These are phyloP conservation scores for Lentinula novae-zelandiae DNA, from an alignment of 1,284 basidiomycete species.

Conservation along the genomic window DNA sequence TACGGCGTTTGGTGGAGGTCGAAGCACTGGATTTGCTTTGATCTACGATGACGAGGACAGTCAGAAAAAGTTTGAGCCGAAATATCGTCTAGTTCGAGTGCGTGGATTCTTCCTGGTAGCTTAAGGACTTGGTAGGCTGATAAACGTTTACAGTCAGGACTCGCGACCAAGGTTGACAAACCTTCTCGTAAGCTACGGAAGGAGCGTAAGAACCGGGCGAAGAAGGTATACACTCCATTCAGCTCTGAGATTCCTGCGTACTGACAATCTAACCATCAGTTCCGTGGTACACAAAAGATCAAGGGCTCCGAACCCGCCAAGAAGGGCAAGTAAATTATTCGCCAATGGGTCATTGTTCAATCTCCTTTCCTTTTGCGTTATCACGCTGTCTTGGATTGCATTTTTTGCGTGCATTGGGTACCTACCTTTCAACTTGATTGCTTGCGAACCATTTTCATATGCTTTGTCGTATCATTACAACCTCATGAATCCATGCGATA, in stretches of 20 bases:
- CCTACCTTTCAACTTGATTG: neutral
- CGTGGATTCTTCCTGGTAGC: conserved; percentile 29
- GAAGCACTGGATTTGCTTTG: conserved; percentile 95
- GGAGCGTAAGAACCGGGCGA: conserved; percentile 99
- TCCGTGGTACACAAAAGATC: conserved; percentile 89
- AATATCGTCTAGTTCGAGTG: conserved; percentile 93
- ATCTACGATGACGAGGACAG: conserved; percentile 97
- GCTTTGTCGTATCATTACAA: conserved; percentile 2
- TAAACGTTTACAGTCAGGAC: conserved; percentile 61
- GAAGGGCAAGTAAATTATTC: conserved; percentile 70
- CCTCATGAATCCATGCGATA: conserved; percentile 13
- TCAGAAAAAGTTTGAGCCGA: conserved; percentile 97
- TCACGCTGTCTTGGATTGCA: conserved; percentile 24
- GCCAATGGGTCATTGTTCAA: neutral
- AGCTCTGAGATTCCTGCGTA: neutral
- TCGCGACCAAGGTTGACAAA: conserved; percentile 84
- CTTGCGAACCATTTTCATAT: conserved; percentile 2
- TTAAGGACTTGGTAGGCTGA: neutral
- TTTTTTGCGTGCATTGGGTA: neutral
- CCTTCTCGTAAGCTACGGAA: conserved; percentile 97
- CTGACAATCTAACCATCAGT: conserved; percentile 36
- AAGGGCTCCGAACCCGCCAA: conserved; percentile 88
- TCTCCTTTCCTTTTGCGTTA: conserved; percentile 25
- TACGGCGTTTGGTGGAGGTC: conserved; percentile 98
- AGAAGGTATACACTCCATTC: conserved; percentile 65